Conservation (phyloP, 2,329 filamentous ascomycete genomes). For the Fusarium sp. region DNA sequence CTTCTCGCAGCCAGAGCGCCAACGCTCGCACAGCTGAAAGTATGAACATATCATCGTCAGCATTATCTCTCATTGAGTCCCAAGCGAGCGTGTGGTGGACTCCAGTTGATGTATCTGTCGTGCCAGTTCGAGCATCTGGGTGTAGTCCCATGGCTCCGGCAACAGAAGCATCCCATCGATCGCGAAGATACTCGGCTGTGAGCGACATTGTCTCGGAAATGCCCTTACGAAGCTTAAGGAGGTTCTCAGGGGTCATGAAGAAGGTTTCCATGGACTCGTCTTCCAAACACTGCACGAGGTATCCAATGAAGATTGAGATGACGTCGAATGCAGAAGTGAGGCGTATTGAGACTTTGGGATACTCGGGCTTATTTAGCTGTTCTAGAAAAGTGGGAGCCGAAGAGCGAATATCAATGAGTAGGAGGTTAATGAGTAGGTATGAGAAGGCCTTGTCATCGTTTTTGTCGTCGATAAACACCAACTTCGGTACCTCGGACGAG, state of each 20-base stretch:
- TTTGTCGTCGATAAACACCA: slow-evolving; percentile 61
- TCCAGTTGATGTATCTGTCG: slow-evolving; percentile 55
- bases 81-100: slow-evolving; percentile 61
- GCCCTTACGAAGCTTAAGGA: slow-evolving; percentile 67
- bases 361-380: slow-evolving; percentile 63
- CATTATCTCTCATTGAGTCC: slow-evolving; percentile 61
- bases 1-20: slow-evolving; percentile 73
- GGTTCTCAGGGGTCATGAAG: slow-evolving; percentile 63
- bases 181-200: slow-evolving; percentile 71
- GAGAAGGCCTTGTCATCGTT: slow-evolving; percentile 62
- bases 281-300: slow-evolving; percentile 63
- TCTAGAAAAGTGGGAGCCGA: slow-evolving; percentile 67
- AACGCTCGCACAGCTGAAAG: slow-evolving; percentile 65
- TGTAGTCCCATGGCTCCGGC: slow-evolving; percentile 69
- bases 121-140: slow-evolving; percentile 59
- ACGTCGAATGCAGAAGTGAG: slow-evolving; percentile 69
- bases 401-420: slow-evolving; percentile 71
- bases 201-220: slow-evolving; percentile 70
- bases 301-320: slow-evolving; percentile 67
- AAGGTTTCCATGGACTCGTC: slow-evolving; percentile 52
- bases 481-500: slow-evolving; percentile 52
- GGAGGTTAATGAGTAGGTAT: slow-evolving; percentile 69
- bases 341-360: slow-evolving; percentile 59
- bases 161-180: slow-evolving; percentile 73
- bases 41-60: slow-evolving; percentile 64